A percentile compares a stretch with the other conserved stretches of the same genome.
These are phyloP conservation scores for Pseudocercospora fuligena DNA, from an alignment of 2,329 filamentous ascomycete genomes.

Conservation along the genomic window DNA sequence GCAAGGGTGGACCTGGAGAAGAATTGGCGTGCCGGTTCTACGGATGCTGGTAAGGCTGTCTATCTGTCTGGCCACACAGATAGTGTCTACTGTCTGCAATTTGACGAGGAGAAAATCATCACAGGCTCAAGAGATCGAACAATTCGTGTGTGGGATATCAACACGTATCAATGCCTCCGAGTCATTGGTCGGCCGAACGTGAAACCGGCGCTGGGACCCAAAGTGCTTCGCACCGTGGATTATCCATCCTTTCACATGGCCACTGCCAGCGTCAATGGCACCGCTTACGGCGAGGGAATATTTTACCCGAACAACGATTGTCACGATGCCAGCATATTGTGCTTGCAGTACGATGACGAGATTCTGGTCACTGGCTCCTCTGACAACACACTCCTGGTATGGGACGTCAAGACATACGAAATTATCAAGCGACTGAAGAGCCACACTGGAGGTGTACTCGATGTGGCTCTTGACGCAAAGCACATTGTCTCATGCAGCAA, in stretches of 20 bases:
- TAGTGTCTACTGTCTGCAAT: constrained; percentile 97
- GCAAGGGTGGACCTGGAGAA: constrained; percentile 75
- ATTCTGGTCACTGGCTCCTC: constrained; percentile 96
- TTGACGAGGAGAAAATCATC: constrained; percentile 97
- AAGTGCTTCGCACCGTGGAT: constrained; percentile 49
- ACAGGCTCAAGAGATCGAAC: constrained; percentile 95
- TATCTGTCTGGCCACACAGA: constrained; percentile 94
- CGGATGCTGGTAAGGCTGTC: constrained; percentile 73
- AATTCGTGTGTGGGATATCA: constrained; percentile 94
- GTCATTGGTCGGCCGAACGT: constrained; percentile 79
- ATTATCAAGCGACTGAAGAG: constrained; percentile 78
- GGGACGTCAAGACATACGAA: constrained; percentile 80
- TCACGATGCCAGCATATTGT: constrained; percentile 91
- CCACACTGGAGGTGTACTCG: constrained; percentile 87
- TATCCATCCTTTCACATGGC: constrained; percentile 46
- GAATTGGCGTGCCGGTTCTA: constrained; percentile 72
- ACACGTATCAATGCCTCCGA: constrained; percentile 80
- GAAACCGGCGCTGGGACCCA: constrained; percentile 55
- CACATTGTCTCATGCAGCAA: constrained; percentile 98
- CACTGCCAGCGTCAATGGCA: constrained; percentile 53
- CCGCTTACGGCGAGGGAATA: constrained; percentile 51
- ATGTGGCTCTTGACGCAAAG: constrained; percentile 88
- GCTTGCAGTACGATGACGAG: constrained; percentile 88
- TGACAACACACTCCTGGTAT: constrained; percentile 88
- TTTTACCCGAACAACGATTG: constrained; percentile 59